Conservation (phyloP, 106 monocot species). For the Narthecium ossifragum region DNA sequence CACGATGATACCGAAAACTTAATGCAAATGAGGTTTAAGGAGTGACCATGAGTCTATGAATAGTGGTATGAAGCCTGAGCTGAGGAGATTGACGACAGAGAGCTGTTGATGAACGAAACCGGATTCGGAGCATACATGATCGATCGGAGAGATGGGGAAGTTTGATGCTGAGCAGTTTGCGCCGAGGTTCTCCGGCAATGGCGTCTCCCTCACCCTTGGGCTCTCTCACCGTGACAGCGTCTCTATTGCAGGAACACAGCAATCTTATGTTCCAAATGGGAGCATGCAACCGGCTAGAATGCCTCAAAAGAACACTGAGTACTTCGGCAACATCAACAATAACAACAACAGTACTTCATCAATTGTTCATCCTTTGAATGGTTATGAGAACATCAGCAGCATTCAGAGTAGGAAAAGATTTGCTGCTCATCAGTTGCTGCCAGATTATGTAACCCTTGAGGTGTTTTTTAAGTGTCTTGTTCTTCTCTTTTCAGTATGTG, state of each 20-base stretch:
- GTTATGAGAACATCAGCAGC: constrained; percentile 37
- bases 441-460: constrained; percentile 55
- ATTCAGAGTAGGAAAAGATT: constrained; percentile 71
- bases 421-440: constrained; percentile 40
- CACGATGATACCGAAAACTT: constrained; percentile 8
- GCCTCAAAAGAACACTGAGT: constrained; percentile 13
- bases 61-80: no score
- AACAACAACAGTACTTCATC: constrained; percentile 3
- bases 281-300: constrained; percentile 27
- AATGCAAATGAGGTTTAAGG: constrained; percentile 22
- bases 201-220: constrained; percentile 66
- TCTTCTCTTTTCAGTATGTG: no score
- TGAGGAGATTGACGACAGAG: constrained; percentile 26
- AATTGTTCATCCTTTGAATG: constrained; percentile 20
- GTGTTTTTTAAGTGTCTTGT: no score
- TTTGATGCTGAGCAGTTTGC: constrained; percentile 48
- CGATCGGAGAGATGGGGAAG: constrained; percentile 37
- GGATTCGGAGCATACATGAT: constrained; percentile 14
- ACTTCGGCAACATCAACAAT: constrained; percentile 16
- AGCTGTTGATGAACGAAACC: constrained; percentile 37
- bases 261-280: constrained; percentile 15
- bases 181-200: constrained; percentile 28
- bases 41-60: constrained; percentile 25
- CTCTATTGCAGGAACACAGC: constrained; percentile 31
- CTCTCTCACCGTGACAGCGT: constrained; percentile 45